These are phyloP conservation scores for Setomelanomma holmii DNA, from an alignment of 2,329 filamentous ascomycete genomes.

Conservation along the genomic window DNA sequence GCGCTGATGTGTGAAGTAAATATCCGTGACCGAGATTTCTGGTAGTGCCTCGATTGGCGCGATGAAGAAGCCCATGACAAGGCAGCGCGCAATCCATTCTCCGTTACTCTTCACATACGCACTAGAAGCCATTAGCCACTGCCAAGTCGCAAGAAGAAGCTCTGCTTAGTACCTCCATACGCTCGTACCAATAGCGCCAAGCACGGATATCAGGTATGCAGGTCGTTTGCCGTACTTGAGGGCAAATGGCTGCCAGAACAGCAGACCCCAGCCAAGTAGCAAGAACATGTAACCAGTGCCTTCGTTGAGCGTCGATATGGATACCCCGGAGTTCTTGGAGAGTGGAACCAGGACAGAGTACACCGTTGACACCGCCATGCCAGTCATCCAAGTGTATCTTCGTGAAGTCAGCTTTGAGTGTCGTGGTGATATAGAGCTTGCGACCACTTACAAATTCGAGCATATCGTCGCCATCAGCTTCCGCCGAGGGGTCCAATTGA, in stretches of 20 bases:
- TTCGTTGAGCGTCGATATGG: slow-evolving; percentile 54
- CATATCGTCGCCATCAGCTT: slow-evolving; percentile 36
- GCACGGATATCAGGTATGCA: slow-evolving; percentile 55
- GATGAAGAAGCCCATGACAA: slow-evolving; percentile 57
- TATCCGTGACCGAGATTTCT: slow-evolving; percentile 56
- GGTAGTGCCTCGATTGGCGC: slow-evolving; percentile 59
- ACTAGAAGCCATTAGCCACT: slow-evolving; percentile 39
- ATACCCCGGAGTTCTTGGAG: slow-evolving; percentile 55
- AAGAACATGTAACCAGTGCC: slow-evolving; percentile 63
- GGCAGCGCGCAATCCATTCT: slow-evolving; percentile 57
- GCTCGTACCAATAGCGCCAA: slow-evolving; percentile 49
- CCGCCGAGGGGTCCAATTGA: slow-evolving; percentile 42
- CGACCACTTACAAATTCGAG: slow-evolving; percentile 21
- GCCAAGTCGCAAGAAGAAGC: background rate
- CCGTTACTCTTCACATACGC: slow-evolving; percentile 54
- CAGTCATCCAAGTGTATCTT: slow-evolving; percentile 59
- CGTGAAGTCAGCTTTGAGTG: too few relatives aligned
- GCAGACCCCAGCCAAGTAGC: slow-evolving; percentile 59
- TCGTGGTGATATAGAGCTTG: too few relatives aligned
- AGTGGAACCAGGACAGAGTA: slow-evolving; percentile 60
- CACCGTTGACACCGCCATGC: slow-evolving; percentile 58
- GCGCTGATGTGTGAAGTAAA: slow-evolving; percentile 46
- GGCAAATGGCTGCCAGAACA: slow-evolving; percentile 62
- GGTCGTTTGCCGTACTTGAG: slow-evolving; percentile 60
- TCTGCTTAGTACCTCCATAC: slow-evolving; percentile 49